Conservation (phyloP, 441 rosid species). For the Syzygium syzygioides region DNA sequence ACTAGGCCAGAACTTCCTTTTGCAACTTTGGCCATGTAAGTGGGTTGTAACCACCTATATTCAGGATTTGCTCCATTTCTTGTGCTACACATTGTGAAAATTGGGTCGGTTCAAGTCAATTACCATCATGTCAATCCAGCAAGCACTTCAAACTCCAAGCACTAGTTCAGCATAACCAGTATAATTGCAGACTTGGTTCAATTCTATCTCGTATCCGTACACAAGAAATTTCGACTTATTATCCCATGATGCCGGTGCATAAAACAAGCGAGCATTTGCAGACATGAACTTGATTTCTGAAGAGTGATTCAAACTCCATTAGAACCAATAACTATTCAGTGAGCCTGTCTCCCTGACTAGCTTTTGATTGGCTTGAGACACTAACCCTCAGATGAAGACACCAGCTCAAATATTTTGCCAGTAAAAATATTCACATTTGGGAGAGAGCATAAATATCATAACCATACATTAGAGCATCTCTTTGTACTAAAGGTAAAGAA, state of each 20-base stretch:
- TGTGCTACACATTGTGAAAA: neutral
- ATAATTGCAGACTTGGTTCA: neutral
- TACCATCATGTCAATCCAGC: neutral
- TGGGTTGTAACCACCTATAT: constrained; percentile 12
- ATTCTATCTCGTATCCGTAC: neutral
- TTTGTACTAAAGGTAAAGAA: neutral
- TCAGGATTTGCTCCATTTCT: neutral
- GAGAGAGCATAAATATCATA: neutral
- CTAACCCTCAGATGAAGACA: neutral
- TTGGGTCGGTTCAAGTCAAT: neutral
- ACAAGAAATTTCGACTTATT: neutral
- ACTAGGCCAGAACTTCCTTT: constrained; percentile 36
- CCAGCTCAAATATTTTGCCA: neutral
- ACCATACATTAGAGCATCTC: neutral
- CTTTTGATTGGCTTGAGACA: neutral
- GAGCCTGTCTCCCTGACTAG: neutral
- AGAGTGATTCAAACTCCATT: neutral
- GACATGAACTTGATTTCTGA: neutral
- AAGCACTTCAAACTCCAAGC: neutral
- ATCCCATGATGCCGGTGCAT: neutral
- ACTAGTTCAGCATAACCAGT: neutral
- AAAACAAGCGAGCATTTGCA: neutral
- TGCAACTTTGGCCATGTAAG: constrained; percentile 32
- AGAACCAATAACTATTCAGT: neutral
- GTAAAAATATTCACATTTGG: neutral